phyloP scores from a whole-genome alignment of 495 filamentous ascomycete species.

The Cercophora newfieldiana region DNA sequence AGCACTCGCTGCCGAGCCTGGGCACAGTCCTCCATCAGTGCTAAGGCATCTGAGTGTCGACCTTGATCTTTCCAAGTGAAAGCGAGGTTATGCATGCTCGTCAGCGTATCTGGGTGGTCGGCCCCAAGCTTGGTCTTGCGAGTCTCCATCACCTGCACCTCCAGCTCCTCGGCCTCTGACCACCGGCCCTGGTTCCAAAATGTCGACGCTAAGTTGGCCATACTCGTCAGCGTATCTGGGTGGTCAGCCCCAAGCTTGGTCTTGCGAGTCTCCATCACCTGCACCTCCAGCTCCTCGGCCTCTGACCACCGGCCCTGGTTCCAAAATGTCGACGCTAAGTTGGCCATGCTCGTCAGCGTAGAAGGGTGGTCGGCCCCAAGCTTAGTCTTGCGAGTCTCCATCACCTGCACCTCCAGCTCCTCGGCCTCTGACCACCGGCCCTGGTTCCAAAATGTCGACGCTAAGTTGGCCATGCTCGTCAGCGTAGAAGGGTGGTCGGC shows the following conservation, averaged over 20 bases:
- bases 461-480: constrained; percentile 1
- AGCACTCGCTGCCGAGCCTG: constrained; percentile 12
- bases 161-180: constrained; percentile 5
- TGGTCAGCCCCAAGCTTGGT: constrained; percentile 36
- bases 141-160: constrained; percentile 39
- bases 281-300: constrained; percentile 19
- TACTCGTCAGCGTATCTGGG: constrained; percentile 8
- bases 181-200: neutral
- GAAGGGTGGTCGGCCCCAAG: constrained; percentile 25
- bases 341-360: constrained; percentile 4
- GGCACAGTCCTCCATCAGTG: constrained; percentile 19
- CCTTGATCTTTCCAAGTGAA: constrained; percentile 14
- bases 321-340: neutral
- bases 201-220: constrained; percentile 1
- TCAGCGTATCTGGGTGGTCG: constrained; percentile 15
- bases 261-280: no score
- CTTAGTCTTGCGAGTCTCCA: constrained; percentile 40
- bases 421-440: constrained; percentile 8
- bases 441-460: neutral
- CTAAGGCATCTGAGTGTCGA: constrained; percentile 14
- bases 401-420: constrained; percentile 2
- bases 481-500: constrained; percentile 5
- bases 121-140: constrained; percentile 40
- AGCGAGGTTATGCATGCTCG: constrained; percentile 21
- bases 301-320: constrained; percentile 16